These are phyloP conservation scores for Epichloe gansuensis DNA, from an alignment of 2,329 filamentous ascomycete species.

Conservation along the genomic window DNA sequence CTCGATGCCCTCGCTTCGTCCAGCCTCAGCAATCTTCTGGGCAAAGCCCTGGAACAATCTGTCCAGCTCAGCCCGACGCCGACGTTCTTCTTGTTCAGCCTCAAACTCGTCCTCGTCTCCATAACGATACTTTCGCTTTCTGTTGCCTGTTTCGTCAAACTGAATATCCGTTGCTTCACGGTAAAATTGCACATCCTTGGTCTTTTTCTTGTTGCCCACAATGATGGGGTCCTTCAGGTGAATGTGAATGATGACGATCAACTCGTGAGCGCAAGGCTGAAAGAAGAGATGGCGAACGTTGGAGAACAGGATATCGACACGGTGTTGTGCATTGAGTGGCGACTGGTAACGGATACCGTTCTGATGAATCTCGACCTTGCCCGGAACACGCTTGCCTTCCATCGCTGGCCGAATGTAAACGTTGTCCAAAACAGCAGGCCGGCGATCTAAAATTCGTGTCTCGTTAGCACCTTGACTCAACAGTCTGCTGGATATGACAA, in stretches of 20 bases:
- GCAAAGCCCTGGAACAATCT: constrained; percentile 92
- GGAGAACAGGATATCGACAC: constrained; percentile 90
- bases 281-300: constrained; percentile 99
- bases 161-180: constrained; percentile 96
- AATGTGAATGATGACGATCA: constrained; percentile 96
- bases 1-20: constrained; percentile 77
- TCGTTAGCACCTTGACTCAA: background rate
- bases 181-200: constrained; percentile 97
- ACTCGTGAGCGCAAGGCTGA: constrained; percentile 88
- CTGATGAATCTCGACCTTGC: constrained; percentile 93
- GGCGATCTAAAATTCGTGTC: constrained; percentile 48
- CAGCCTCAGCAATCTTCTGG: constrained; percentile 94
- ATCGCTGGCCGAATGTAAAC: constrained; percentile 91
- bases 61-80: constrained; percentile 82
- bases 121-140: constrained; percentile 94
- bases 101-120: constrained; percentile 98
- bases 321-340: constrained; percentile 63
- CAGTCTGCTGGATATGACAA: background rate
- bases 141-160: constrained; percentile 96
- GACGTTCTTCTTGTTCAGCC: constrained; percentile 90
- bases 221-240: constrained; percentile 97
- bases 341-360: constrained; percentile 96
- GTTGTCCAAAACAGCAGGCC: constrained; percentile 80
- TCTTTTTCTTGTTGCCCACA: constrained; percentile 94
- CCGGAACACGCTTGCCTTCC: constrained; percentile 92